These are phyloP conservation scores for Aspergillus taichungensis DNA, from an alignment of 495 filamentous ascomycete species.

Conservation along the genomic window DNA sequence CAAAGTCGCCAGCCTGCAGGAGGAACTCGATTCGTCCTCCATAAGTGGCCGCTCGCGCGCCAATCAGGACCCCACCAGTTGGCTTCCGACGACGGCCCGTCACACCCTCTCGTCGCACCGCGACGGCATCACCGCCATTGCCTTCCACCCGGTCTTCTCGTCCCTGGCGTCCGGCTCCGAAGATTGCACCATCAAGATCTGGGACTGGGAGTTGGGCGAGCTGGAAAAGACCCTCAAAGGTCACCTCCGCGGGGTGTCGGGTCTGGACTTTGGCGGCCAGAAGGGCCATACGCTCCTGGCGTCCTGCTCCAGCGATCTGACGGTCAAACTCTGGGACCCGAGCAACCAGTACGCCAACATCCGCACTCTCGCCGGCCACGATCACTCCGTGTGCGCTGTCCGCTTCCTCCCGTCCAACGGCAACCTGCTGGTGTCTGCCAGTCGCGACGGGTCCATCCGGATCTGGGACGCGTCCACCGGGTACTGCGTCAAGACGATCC, in stretches of 20 bases:
- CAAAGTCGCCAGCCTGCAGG: conserved; percentile 58
- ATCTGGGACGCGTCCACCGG: conserved; percentile 88
- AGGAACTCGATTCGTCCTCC: conserved; percentile 78
- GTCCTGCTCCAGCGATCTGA: conserved; percentile 82
- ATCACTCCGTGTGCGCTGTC: conserved; percentile 81
- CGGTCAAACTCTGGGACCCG: conserved; percentile 96
- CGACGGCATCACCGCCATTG: conserved; percentile 72
- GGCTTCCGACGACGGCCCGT: conserved; percentile 75
- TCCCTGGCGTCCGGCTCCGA: conserved; percentile 89
- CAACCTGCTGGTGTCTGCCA: conserved; percentile 76
- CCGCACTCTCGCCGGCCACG: conserved; percentile 84
- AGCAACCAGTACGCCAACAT: conserved; percentile 93
- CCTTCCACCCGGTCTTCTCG: conserved; percentile 91
- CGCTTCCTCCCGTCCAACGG: conserved; percentile 76
- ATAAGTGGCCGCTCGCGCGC: conserved; percentile 67
- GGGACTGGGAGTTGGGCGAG: conserved; percentile 97
- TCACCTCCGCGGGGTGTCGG: conserved; percentile 82
- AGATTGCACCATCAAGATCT: conserved; percentile 91
- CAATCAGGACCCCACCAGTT: conserved; percentile 77
- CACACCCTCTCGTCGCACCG: conserved; percentile 84
- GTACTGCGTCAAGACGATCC: conserved; percentile 78
- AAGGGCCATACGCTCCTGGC: conserved; percentile 79
- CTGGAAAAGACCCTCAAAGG: conserved; percentile 87
- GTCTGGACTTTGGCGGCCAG: conserved; percentile 88
- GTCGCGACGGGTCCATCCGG: conserved; percentile 66